Evolutionary conservation across 495 filamentous ascomycete genomes (phyloP).

Genomic region (Opeltia flavorubescens): DNA sequence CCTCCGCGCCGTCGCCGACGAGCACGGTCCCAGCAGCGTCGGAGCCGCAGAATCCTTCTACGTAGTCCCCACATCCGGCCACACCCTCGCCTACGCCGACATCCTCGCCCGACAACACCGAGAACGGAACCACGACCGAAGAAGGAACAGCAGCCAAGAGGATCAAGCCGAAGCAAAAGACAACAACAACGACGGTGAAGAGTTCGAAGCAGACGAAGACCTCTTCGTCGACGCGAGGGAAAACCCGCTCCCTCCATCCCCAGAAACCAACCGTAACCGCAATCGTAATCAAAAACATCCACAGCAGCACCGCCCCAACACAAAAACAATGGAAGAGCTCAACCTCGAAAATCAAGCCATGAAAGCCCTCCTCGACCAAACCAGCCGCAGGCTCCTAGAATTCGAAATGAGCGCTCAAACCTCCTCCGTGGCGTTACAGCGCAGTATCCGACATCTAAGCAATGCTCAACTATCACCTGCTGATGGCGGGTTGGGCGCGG

Average conservation of each 20-base stretch:
- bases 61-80: conserved; percentile 80
- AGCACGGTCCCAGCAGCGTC: conserved; percentile 29
- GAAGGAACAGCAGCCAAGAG: conserved; percentile 20
- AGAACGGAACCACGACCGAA: conserved; percentile 34
- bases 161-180: conserved; percentile 13
- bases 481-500: conserved; percentile 17
- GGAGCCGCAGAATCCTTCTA: conserved; percentile 74
- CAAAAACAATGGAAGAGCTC: conserved; percentile 65
- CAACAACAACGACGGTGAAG: conserved; percentile 20
- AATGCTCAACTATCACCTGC: conserved; percentile 15
- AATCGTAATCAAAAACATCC: conserved; percentile 9
- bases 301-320: too few species aligned
- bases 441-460: conserved; percentile 55
- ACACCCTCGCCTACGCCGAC: conserved; percentile 77
- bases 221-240: conserved; percentile 83
- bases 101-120: conserved; percentile 64
- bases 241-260: conserved; percentile 35
- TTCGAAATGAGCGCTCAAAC: conserved; percentile 79
- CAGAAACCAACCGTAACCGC: conserved; percentile 25
- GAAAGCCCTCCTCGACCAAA: conserved; percentile 58
- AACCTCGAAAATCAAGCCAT: conserved; percentile 66
- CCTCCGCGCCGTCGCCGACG: conserved; percentile 50
- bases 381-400: conserved; percentile 64
- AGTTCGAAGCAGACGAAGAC: conserved; percentile 49
- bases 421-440: conserved; percentile 62